Evolutionary conservation across 768 basidiomycete genomes (phyloP).

Genomic region (Lactarius akahatsu): DNA sequence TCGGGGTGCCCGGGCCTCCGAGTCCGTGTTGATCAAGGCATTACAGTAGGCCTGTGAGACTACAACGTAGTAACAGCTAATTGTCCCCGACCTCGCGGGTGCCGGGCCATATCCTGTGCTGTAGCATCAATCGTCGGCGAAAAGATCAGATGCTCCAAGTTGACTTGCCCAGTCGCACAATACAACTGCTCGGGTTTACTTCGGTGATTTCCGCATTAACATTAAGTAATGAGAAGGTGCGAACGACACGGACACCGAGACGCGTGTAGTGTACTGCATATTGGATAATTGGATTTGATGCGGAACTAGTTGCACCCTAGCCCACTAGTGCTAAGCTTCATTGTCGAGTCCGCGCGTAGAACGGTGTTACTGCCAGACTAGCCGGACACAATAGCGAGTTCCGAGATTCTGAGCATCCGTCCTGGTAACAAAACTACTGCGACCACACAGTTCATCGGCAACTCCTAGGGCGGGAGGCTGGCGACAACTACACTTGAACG

Average conservation of each 20-base stretch:
- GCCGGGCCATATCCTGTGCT: constrained; percentile 50
- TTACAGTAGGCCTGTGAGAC: constrained; percentile 13
- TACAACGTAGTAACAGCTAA: constrained; percentile 48
- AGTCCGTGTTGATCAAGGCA: constrained; percentile 43
- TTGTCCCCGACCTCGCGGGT: constrained; percentile 49
- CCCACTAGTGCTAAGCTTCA: too few relatives aligned
- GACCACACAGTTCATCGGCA: too few relatives aligned
- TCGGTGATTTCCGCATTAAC: constrained; percentile 1
- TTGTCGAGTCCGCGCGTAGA: too few relatives aligned
- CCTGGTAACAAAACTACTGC: too few relatives aligned
- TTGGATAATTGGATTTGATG: too few relatives aligned
- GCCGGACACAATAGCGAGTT: too few relatives aligned
- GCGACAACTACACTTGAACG: too few relatives aligned
- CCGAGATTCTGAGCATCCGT: too few relatives aligned
- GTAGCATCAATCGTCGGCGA: constrained; percentile 13
- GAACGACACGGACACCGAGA: constrained; percentile 52
- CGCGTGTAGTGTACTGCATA: constrained; percentile 40
- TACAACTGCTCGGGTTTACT: constrained; percentile 36
- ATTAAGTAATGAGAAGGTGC: constrained; percentile 16
- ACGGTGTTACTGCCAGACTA: too few relatives aligned
- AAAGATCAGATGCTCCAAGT: constrained; percentile 21
- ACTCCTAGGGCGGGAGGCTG: too few relatives aligned
- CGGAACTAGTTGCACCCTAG: too few relatives aligned
- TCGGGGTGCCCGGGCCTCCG: constrained; percentile 39
- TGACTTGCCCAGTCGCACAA: constrained; percentile 48